Conservation (phyloP, 306 rosid species). For the Cucumis hystrix region DNA sequence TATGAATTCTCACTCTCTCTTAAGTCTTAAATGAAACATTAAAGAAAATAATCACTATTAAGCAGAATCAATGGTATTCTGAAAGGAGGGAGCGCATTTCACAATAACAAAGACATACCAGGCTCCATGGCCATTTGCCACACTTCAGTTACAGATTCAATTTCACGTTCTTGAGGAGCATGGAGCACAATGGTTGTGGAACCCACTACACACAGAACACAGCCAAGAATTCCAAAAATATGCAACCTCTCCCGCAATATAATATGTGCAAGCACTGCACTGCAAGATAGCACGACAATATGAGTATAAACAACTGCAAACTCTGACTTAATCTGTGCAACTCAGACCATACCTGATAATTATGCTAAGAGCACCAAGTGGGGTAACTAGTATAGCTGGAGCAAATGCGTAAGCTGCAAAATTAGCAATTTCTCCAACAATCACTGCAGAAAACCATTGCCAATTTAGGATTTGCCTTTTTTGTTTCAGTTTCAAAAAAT, state of each 20-base stretch:
- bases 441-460: constrained; percentile 51
- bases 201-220: constrained; percentile 93
- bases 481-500: not conserved
- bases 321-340: constrained; percentile 10
- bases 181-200: constrained; percentile 93
- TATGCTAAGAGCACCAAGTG: constrained; percentile 99
- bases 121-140: constrained; percentile 99
- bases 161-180: constrained; percentile 90
- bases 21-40: not conserved
- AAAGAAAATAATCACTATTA: not conserved
- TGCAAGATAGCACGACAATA: constrained; percentile 38
- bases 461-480: constrained; percentile 15
- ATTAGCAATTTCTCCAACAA: constrained; percentile 95
- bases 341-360: constrained; percentile 73
- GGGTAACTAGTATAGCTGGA: constrained; percentile 95
- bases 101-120: constrained; percentile 28
- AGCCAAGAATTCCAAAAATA: constrained; percentile 92
- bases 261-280: constrained; percentile 97
- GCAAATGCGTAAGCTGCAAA: constrained; percentile 99
- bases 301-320: constrained; percentile 26
- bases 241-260: constrained; percentile 84
- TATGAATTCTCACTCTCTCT: not conserved
- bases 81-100: not conserved
- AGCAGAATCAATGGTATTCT: not conserved
- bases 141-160: constrained; percentile 83